These are phyloP conservation scores for Corrigiola litoralis DNA, from an alignment of 179 eudicot species.

Conservation along the genomic window DNA sequence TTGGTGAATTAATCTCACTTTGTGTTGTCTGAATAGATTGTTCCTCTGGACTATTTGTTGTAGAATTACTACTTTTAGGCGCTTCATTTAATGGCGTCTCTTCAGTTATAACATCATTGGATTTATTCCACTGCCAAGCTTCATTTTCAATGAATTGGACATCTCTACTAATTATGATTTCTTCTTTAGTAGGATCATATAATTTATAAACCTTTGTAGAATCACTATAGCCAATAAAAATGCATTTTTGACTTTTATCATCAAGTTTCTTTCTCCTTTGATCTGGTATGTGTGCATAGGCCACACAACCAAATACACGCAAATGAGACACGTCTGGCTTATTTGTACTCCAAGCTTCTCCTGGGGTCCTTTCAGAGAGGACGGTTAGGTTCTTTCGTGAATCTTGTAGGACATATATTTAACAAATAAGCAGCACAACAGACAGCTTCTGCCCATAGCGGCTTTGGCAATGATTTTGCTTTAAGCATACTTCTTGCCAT, in stretches of 20 bases:
- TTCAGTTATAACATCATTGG: not conserved
- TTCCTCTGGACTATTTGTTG: not conserved
- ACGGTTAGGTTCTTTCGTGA: too few relatives aligned
- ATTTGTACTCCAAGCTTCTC: conserved; percentile 8
- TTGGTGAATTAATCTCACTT: too few relatives aligned
- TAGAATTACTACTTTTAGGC: not conserved
- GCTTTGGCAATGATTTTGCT: conserved; percentile 7
- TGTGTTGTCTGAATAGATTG: not conserved
- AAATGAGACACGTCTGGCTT: not conserved
- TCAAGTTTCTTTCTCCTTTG: not conserved
- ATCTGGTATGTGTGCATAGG: conserved; percentile 1
- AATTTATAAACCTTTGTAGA: not conserved
- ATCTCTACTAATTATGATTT: not conserved
- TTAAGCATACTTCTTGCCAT: conserved; percentile 12
- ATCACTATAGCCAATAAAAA: conserved; percentile 2
- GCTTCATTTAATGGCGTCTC: not conserved
- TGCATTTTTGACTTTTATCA: conserved; percentile 5
- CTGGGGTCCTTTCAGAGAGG: not conserved
- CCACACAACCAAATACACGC: conserved; percentile 5
- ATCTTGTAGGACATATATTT: conserved; percentile 2
- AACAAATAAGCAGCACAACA: not conserved
- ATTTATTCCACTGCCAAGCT: not conserved
- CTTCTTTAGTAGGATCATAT: not conserved
- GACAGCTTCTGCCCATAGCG: conserved; percentile 1
- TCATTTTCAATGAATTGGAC: not conserved